Conservation (phyloP, 2,329 filamentous ascomycete species). For the Botrytis aclada region DNA sequence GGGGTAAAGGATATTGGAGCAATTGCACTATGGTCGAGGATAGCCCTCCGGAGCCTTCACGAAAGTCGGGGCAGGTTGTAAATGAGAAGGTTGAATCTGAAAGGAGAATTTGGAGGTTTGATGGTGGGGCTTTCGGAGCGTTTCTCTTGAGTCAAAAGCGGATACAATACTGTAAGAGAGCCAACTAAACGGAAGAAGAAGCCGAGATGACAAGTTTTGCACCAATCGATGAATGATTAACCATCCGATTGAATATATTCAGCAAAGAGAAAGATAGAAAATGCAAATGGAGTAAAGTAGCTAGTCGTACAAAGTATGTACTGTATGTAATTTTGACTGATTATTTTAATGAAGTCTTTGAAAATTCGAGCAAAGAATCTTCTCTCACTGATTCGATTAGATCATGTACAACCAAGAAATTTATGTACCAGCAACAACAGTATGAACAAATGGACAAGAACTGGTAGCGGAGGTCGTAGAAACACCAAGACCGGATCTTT, state of each 20-base stretch:
- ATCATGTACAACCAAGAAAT: slow-evolving; percentile 4
- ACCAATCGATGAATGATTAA: slow-evolving; percentile 6
- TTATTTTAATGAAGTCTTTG: not conserved
- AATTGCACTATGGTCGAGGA: slow-evolving; percentile 19
- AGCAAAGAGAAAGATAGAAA: not conserved
- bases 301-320: not conserved
- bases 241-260: not conserved
- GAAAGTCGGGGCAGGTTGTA: slow-evolving; percentile 17
- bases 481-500: not conserved
- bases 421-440: not conserved
- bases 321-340: not conserved
- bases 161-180: not conserved
- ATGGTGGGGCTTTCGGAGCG: slow-evolving; percentile 23
- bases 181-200: slow-evolving; percentile 14
- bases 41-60: slow-evolving; percentile 20
- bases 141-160: slow-evolving; percentile 20
- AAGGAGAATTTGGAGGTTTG: slow-evolving; percentile 22
- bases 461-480: not conserved
- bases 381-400: not conserved
- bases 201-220: slow-evolving; percentile 12
- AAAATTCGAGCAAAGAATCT: not conserved
- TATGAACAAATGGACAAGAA: not conserved
- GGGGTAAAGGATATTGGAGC: slow-evolving; percentile 4
- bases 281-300: not conserved
- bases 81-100: slow-evolving; percentile 13